Conservation (phyloP, 139 green algal species). For the Micromonas pusilla region DNA sequence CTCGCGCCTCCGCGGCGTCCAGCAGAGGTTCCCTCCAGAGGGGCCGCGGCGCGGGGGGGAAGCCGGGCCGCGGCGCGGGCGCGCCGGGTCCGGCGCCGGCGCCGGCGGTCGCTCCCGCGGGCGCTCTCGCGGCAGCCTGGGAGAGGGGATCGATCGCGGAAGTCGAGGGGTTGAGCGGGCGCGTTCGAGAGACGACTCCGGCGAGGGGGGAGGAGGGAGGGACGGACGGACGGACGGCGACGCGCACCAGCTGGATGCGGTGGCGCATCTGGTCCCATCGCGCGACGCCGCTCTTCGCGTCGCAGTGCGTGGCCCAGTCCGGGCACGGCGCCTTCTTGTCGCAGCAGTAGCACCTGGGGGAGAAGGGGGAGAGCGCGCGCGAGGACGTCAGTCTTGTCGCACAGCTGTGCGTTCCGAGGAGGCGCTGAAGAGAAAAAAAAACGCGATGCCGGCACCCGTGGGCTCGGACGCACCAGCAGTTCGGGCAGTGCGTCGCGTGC, state of each 20-base stretch:
- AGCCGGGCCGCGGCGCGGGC: no score
- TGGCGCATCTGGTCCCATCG: not conserved
- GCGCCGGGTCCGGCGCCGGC: no score
- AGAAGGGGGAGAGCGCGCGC: not conserved
- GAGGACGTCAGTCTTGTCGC: not conserved
- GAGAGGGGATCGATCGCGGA: no score
- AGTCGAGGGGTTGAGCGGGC: no score
- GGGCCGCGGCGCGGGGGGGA: no score
- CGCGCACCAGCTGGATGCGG: not conserved
- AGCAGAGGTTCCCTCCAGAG: no score
- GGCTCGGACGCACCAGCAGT: not conserved
- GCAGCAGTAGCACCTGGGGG: conserved; percentile 1
- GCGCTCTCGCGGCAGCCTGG: no score
- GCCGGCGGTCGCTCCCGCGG: no score
- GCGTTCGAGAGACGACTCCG: no score
- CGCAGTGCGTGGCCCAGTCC: not conserved
- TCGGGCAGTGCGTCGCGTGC: not conserved
- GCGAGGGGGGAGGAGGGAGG: not conserved
- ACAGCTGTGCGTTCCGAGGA: not conserved
- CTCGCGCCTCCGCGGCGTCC: no score
- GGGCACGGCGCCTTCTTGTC: not conserved
- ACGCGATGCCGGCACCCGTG: not conserved
- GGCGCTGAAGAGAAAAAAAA: not conserved
- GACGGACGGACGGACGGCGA: not conserved
- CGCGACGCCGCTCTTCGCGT: not conserved